Conservation (phyloP, 2,329 filamentous ascomycete species). For the Pseudogymnoascus sp. region DNA sequence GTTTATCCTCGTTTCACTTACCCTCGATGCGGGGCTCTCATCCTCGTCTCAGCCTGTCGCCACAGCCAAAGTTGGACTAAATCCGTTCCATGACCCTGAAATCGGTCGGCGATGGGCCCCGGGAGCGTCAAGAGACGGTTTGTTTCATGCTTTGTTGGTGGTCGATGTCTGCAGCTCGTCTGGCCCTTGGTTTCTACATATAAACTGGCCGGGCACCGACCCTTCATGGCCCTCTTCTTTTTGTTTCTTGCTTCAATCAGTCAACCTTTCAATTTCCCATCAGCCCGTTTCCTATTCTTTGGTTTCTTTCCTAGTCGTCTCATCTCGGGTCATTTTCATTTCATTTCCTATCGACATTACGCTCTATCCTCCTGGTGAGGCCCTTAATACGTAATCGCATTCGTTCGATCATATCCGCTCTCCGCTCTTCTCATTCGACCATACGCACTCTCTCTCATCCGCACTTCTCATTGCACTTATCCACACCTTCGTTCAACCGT, state of each 20-base stretch:
- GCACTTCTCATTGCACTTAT: slow-evolving; percentile 10
- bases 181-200: slow-evolving; percentile 19
- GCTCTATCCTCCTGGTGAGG: slow-evolving; percentile 25
- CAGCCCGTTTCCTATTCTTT: slow-evolving; percentile 20
- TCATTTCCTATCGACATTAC: slow-evolving; percentile 14
- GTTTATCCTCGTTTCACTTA: slow-evolving; percentile 9
- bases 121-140: slow-evolving; percentile 1
- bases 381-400: slow-evolving; percentile 21
- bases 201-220: slow-evolving; percentile 22
- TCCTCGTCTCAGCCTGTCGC: background rate
- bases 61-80: slow-evolving; percentile 6
- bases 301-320: slow-evolving; percentile 16
- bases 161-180: background rate
- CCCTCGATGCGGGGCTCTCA: background rate
- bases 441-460: slow-evolving; percentile 10
- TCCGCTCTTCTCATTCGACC: slow-evolving; percentile 2
- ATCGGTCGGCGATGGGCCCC: background rate
- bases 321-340: slow-evolving; percentile 6
- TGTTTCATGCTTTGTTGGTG: slow-evolving; percentile 8
- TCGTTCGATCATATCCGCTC: slow-evolving; percentile 9
- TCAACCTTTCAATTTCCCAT: slow-evolving; percentile 21
- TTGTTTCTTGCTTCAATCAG: slow-evolving; percentile 17
- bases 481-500: slow-evolving; percentile 8
- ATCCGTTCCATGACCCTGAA: slow-evolving; percentile 8
- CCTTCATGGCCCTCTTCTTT: slow-evolving; percentile 17